Evolutionary conservation across 176 grass and related monocot genomes (phyloP), one percentile per base, ranked within the genome.

Genomic region (Bromus sterilis): DNA sequence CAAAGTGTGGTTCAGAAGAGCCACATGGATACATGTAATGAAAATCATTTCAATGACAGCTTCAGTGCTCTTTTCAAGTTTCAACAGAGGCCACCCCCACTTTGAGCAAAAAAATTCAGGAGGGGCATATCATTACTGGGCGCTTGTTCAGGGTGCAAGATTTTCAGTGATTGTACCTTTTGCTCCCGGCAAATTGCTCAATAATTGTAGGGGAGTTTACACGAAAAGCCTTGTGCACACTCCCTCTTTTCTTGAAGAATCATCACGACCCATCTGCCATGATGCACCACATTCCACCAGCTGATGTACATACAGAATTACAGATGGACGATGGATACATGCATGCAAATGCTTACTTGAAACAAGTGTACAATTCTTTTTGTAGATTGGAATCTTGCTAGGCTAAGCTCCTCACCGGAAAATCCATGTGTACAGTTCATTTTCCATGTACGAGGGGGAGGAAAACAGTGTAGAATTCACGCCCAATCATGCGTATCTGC

Each of bases 161-260:
- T 42, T 67, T 66, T 68, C 74, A 74, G 74, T 74, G 34, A 60
- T 74, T 74, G 79, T 83, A 82, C 79, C 79, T 79, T 83, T 86
- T 90, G 88, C 72, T 75, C 74, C 58, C 79, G 78, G 66, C 59
- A 78, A 78, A 90, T 86, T 86, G 79, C 84, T 86, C 79, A 90
- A 90, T 86, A 83, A 90, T 86, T 90, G 84, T 79, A 74, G 79
- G 83, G 58, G 35, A 2, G 37, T 33, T 84, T 85, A 74, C 78
- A 66, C 74, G 23, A 65, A 49, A 82, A 78, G 40, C 59, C 59
- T 39, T 24, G 68, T n/a, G 61, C 26, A 55, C 30, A 31, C 65
- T 75, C 6, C 5, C 16, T 66, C 15, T 31, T 49, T 75, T 23
- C 70, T 46, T 42, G 66, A 88, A 72, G 44, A 83, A 78, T 44